phyloP scores from a whole-genome alignment of 805 yeast genomes.

The Candida stauntonica region DNA sequence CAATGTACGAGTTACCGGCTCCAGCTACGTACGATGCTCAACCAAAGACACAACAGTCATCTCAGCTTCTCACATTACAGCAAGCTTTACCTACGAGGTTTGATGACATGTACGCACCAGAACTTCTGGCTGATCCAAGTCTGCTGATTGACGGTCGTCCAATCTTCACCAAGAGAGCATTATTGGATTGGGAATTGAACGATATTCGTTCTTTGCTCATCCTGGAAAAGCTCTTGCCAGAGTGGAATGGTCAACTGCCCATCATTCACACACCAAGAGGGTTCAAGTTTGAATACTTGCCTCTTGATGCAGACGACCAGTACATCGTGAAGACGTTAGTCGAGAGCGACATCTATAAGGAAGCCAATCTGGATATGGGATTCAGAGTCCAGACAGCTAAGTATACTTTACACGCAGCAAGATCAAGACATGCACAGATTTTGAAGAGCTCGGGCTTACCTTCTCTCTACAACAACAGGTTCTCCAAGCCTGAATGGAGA shows the following conservation, averaged over 20 bases:
- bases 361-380: constrained; percentile 49
- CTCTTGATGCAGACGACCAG: constrained; percentile 50
- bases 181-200: constrained; percentile 68
- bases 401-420: constrained; percentile 56
- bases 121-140: constrained; percentile 41
- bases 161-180: constrained; percentile 53
- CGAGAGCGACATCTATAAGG: constrained; percentile 59
- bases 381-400: constrained; percentile 58
- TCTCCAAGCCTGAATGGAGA: constrained; percentile 65
- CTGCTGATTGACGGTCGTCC: constrained; percentile 56
- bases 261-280: constrained; percentile 30
- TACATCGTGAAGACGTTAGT: constrained; percentile 46
- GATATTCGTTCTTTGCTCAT: constrained; percentile 64
- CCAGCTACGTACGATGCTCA: constrained; percentile 3
- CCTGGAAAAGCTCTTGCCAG: constrained; percentile 39
- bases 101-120: constrained; percentile 55
- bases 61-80: constrained; percentile 36
- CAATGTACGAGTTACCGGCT: constrained; percentile 3
- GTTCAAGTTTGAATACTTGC: constrained; percentile 48
- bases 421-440: constrained; percentile 41
- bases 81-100: constrained; percentile 51
- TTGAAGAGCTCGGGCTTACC: constrained; percentile 26
- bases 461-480: constrained; percentile 16
- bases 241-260: constrained; percentile 55
- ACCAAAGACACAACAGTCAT: constrained; percentile 3